Evolutionary conservation across 208 protist genomes (phyloP).

Genomic region (Crithidia brevicula): DNA sequence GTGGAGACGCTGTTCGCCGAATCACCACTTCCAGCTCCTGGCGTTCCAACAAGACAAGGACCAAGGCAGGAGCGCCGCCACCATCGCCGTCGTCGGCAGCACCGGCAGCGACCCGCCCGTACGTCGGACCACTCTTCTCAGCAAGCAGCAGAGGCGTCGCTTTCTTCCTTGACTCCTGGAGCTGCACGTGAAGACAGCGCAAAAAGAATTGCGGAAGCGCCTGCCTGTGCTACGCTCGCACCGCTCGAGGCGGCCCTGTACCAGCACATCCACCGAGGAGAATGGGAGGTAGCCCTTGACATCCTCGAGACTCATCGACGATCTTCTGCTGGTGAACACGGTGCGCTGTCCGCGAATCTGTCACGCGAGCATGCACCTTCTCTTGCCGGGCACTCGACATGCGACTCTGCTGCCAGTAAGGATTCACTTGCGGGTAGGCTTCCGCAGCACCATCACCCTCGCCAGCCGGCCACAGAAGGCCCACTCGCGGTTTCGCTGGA

Average conservation of each 20-base stretch:
- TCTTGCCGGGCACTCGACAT: too few relatives aligned
- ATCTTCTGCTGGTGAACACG: not conserved
- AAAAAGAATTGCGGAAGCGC: not conserved
- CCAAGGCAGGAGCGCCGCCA: too few relatives aligned
- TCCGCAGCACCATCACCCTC: too few relatives aligned
- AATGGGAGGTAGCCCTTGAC: not conserved
- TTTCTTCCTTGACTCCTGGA: not conserved
- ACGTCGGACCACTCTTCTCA: not conserved
- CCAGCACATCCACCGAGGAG: not conserved
- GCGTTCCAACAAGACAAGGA: too few relatives aligned
- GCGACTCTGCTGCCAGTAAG: too few relatives aligned
- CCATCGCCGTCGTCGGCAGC: not conserved
- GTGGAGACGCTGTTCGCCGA: too few relatives aligned
- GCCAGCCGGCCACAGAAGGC: too few relatives aligned
- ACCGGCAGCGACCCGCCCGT: too few relatives aligned
- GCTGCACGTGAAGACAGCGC: not conserved
- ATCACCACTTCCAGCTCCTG: too few relatives aligned
- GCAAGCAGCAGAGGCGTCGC: not conserved
- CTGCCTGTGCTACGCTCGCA: not conserved
- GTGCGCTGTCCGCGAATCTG: not conserved
- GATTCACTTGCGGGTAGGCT: too few relatives aligned
- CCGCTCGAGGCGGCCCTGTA: not conserved
- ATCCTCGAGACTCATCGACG: not conserved
- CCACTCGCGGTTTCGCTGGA: not conserved
- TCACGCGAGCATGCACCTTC: not conserved